Base-by-base conservation (phyloP, 2,329 filamentous ascomycete species). In the Albifimbria verrucaria region DNA sequence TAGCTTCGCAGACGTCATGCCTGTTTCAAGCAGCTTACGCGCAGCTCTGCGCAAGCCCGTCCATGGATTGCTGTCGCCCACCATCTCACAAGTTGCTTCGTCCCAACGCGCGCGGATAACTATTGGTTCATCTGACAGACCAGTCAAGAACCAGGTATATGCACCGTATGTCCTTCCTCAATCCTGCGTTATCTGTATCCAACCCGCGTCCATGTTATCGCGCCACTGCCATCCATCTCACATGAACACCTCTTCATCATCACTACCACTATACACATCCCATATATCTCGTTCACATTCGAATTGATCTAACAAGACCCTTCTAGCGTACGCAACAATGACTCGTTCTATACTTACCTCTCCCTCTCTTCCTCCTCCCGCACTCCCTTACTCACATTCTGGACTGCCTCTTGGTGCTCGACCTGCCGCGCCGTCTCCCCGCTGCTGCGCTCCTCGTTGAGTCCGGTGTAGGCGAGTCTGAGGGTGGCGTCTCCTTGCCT, bases 381-480 rank as follows among this genome's bases (percentile, higher is more conserved):
- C 43, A 76, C 68, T 3, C 82, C 82, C 2, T 76, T 85, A n/a
- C 62, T 86, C 52, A 84, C 81, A 2, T 69, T 85, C 41, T 86
- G 82, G 82, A 83, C 81, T 0, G 75, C 82, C 1, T 79, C 79
- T 7, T 85, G 77, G 70, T 85, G 82, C 64, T 67, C 75, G 4
- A 78, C 80, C 17, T 85, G 82, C 65, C 73, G 72, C 45, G 64
- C 67, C 26, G 72, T 85, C 22, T 68, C 70, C 4, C 82, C 82
- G 4, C 65, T 83, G 11, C 49, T 85, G 6, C 64, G 63, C 12
- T 69, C 73, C 71, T 85, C 26, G 65, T 86, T 45, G 71, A 75
- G 59, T 71, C 72, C 3, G 78, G 79, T 48, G 71, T 79, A 3
- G 81, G 81, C 52, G 79, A 83, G 66, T 70, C 68, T 1, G 76